phyloP scores from a whole-genome alignment of 352 stramenopile genomes.

The Saprolegnia diclina region DNA sequence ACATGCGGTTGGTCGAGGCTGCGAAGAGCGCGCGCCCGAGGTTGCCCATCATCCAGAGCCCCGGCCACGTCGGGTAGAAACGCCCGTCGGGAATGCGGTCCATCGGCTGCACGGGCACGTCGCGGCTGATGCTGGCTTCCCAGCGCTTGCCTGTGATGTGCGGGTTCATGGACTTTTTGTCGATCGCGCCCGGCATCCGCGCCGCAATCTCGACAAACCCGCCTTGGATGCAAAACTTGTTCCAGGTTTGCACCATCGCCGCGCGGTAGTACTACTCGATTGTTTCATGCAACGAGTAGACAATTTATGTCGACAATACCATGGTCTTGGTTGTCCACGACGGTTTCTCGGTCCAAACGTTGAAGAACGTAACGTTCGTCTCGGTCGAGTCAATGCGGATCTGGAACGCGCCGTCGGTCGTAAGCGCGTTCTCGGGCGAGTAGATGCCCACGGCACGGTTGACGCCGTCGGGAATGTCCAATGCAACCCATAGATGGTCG shows the following conservation, averaged over 20 bases:
- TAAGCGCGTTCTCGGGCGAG: constrained; percentile 53
- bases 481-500: constrained; percentile 58
- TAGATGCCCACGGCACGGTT: constrained; percentile 44
- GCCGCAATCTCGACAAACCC: constrained; percentile 90
- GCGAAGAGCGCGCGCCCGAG: no score
- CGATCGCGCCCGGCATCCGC: constrained; percentile 82
- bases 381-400: constrained; percentile 47
- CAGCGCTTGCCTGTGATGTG: constrained; percentile 48
- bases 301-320: constrained; percentile 57
- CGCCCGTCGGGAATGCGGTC: constrained; percentile 32
- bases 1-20: constrained; percentile 89
- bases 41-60: constrained; percentile 94
- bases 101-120: constrained; percentile 35
- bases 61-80: constrained; percentile 87
- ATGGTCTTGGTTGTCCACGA: constrained; percentile 35
- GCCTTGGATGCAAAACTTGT: constrained; percentile 95
- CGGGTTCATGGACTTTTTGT: constrained; percentile 53
- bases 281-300: neutral
- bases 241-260: constrained; percentile 90
- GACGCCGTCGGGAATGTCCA: constrained; percentile 69
- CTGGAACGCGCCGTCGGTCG: constrained; percentile 34
- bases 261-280: constrained; percentile 51
- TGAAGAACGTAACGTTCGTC: constrained; percentile 58
- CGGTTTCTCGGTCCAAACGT: constrained; percentile 42
- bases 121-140: constrained; percentile 44